Conservation (phyloP, 108 stramenopile species). For the Conticribra weissflogii region DNA sequence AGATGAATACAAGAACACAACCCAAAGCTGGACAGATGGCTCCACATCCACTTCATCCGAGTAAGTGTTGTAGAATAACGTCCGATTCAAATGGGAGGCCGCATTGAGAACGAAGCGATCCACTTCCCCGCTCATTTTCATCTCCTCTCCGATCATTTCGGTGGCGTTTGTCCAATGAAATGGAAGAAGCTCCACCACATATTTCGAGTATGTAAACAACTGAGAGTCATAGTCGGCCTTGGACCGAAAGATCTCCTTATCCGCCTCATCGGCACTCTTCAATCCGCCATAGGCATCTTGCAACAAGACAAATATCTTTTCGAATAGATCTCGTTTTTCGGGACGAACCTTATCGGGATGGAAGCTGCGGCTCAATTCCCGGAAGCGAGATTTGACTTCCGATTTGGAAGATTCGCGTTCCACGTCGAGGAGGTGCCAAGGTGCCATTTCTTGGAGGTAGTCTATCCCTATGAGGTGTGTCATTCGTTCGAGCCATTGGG, state of each 20-base stretch:
- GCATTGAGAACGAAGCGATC: conserved; percentile 46
- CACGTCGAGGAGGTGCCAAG: conserved; percentile 52
- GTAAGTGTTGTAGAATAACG: conserved; percentile 18
- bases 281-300: conserved; percentile 51
- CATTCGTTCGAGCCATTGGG: conserved; percentile 45
- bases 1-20: conserved; percentile 39
- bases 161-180: conserved; percentile 47
- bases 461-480: conserved; percentile 47
- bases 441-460: conserved; percentile 44
- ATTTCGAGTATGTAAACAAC: conserved; percentile 45
- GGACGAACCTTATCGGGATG: conserved; percentile 52
- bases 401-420: conserved; percentile 42
- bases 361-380: conserved; percentile 41
- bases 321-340: conserved; percentile 45
- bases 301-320: conserved; percentile 47
- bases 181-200: conserved; percentile 44
- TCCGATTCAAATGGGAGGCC: conserved; percentile 45
- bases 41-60: conserved; percentile 23
- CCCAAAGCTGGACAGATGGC: conserved; percentile 44
- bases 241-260: conserved; percentile 41
- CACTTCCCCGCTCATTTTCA: background rate
- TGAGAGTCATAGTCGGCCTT: conserved; percentile 42
- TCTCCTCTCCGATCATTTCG: background rate
- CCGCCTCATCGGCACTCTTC: conserved; percentile 35
- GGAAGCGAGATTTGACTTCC: conserved; percentile 48